A percentile compares a stretch with the other conserved stretches of the same genome.
phyloP scores from a whole-genome alignment of 2,329 filamentous ascomycete species.

The Colletotrichum incanum region DNA sequence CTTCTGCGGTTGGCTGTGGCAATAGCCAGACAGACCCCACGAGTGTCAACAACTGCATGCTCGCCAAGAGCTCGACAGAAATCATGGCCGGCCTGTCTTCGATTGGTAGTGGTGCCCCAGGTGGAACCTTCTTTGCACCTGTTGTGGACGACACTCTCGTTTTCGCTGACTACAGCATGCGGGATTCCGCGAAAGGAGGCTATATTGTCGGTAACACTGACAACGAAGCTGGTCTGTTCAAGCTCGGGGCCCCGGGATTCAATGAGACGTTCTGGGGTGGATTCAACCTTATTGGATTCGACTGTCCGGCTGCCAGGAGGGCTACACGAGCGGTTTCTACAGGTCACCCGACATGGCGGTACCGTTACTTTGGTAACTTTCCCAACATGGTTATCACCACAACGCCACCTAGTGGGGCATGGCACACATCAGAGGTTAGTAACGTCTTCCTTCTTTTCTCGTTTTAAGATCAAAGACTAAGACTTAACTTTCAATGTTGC shows the following conservation, averaged over 20 bases:
- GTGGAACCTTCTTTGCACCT: conserved; percentile 21
- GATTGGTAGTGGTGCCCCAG: neutral
- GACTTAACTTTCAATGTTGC: neutral
- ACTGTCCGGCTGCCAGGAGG: conserved; percentile 49
- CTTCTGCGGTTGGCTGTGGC: conserved; percentile 49
- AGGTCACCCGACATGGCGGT: conserved; percentile 55
- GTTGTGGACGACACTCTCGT: conserved; percentile 30
- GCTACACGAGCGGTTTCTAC: conserved; percentile 46
- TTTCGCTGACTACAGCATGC: conserved; percentile 29
- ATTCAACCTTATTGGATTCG: conserved; percentile 52
- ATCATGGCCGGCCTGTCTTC: conserved; percentile 20
- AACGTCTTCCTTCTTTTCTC: neutral
- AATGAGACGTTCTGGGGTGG: conserved; percentile 46
- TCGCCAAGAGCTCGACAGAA: conserved; percentile 21
- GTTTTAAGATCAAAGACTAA: neutral
- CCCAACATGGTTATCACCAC: conserved; percentile 50
- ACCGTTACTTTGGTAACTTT: conserved; percentile 56
- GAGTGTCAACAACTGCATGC: conserved; percentile 45
- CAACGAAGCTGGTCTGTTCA: conserved; percentile 52
- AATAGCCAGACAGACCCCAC: conserved; percentile 44
- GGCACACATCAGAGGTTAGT: conserved; percentile 51
- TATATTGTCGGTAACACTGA: conserved; percentile 51
- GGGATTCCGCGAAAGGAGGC: conserved; percentile 26
- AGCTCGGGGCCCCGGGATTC: conserved; percentile 44
- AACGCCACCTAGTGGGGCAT: conserved; percentile 51